A percentile compares a stretch with the other conserved stretches of the same genome.
Evolutionary conservation across 208 protist genomes (phyloP).

Genomic region (Leishmania arabica): DNA sequence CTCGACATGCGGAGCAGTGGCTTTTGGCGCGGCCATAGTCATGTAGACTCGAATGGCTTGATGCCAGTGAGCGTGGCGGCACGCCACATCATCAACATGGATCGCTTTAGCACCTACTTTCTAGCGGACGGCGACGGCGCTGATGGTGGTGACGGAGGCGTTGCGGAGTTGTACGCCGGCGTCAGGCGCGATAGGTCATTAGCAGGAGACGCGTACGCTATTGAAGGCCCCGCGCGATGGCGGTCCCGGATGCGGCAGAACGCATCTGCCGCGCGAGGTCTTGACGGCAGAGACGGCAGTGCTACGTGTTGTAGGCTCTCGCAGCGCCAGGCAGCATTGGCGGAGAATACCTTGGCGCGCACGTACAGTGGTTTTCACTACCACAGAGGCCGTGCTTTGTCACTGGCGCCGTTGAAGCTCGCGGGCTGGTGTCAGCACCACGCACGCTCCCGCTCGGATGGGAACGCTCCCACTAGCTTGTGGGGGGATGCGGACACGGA

Average conservation of each 20-base stretch:
- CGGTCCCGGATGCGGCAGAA: constrained; percentile 30
- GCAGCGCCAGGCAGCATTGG: background rate
- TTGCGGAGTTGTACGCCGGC: background rate
- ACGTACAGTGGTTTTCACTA: background rate
- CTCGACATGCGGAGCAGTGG: background rate
- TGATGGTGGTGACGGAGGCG: background rate
- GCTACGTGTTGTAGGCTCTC: background rate
- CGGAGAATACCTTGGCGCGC: background rate
- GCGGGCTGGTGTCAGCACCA: background rate
- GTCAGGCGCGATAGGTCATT: background rate
- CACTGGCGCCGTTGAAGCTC: constrained; percentile 4
- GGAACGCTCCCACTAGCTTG: background rate
- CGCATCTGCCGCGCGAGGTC: background rate
- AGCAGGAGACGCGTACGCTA: constrained; percentile 1
- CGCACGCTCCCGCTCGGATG: constrained; percentile 11
- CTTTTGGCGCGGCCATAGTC: background rate
- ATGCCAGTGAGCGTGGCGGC: constrained; percentile 16
- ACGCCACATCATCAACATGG: constrained; percentile 48
- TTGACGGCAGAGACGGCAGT: background rate
- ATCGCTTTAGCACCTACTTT: constrained; percentile 58
- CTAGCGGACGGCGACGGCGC: constrained; percentile 24
- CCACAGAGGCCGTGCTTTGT: background rate
- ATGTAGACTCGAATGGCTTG: background rate
- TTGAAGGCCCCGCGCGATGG: constrained; percentile 33
- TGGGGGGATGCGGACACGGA: background rate